Evolutionary conservation across 1,139 yeast genomes (phyloP).

Genomic region (Candida anutae): DNA sequence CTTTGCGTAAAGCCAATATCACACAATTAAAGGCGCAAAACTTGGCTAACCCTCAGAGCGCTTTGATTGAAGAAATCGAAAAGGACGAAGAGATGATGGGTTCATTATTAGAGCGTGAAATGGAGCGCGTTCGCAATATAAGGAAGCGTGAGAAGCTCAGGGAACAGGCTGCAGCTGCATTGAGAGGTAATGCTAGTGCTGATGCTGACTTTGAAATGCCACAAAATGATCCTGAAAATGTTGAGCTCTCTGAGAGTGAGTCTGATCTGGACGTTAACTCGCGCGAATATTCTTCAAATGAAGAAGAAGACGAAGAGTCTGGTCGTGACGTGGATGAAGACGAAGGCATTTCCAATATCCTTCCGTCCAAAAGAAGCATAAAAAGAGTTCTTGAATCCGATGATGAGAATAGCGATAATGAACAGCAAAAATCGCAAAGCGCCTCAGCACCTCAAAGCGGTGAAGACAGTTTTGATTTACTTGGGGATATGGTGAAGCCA

Average conservation of each 20-base stretch:
- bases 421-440: background rate
- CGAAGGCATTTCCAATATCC: slow-evolving; percentile 9
- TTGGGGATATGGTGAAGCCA: no score
- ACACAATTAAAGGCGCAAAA: slow-evolving; percentile 24
- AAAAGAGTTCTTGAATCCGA: slow-evolving; percentile 8
- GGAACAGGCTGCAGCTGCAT: slow-evolving; percentile 30
- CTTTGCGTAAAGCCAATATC: slow-evolving; percentile 28
- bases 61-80: slow-evolving; percentile 26
- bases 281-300: slow-evolving; percentile 17
- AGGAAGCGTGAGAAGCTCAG: slow-evolving; percentile 42
- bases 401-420: slow-evolving; percentile 12
- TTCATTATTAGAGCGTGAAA: slow-evolving; percentile 53
- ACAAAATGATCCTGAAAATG: slow-evolving; percentile 8
- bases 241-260: slow-evolving; percentile 17
- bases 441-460: background rate
- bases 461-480: background rate
- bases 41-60: slow-evolving; percentile 22
- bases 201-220: slow-evolving; percentile 4
- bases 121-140: slow-evolving; percentile 43
- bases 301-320: slow-evolving; percentile 11
- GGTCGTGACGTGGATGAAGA: slow-evolving; percentile 15
- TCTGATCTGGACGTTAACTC: slow-evolving; percentile 12
- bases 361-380: slow-evolving; percentile 5
- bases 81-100: slow-evolving; percentile 39
- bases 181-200: slow-evolving; percentile 12